phyloP scores from a whole-genome alignment of 805 yeast genomes.

The Wickerhamiella hasegawae region DNA sequence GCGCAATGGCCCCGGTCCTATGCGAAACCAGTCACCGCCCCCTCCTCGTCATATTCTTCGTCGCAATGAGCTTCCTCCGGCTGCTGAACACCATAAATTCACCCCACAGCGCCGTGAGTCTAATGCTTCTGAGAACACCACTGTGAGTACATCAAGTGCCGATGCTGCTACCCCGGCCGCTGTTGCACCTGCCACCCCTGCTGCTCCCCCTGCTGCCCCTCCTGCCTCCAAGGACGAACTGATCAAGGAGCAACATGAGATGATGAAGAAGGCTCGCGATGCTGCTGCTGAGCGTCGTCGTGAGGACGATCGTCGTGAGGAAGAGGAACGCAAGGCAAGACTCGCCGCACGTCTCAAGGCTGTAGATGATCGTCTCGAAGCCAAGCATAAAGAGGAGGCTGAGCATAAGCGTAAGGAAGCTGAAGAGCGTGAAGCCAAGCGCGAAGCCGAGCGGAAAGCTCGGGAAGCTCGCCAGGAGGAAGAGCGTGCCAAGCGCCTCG shows the following conservation, averaged over 20 bases:
- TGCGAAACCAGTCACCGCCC: no score
- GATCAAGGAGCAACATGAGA: conserved; percentile 19
- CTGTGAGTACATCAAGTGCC: no score
- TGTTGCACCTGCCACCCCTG: conserved; percentile 1
- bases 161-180: no score
- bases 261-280: conserved; percentile 21
- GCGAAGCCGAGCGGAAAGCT: conserved; percentile 1
- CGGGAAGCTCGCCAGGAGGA: background rate
- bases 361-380: background rate
- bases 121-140: no score
- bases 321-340: conserved; percentile 7
- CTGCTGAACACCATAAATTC: no score
- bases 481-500: background rate
- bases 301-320: conserved; percentile 9
- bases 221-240: conserved; percentile 6
- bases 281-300: conserved; percentile 16
- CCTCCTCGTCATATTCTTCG: no score
- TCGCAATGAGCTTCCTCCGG: no score
- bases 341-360: conserved; percentile 4
- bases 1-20: no score
- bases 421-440: conserved; percentile 1
- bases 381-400: conserved; percentile 1
- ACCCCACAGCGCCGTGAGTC: no score
- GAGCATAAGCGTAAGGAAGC: background rate
- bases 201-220: background rate